These are phyloP conservation scores for Pseudogymnoascus pannorum DNA, from an alignment of 2,329 filamentous ascomycete genomes.

Conservation along the genomic window DNA sequence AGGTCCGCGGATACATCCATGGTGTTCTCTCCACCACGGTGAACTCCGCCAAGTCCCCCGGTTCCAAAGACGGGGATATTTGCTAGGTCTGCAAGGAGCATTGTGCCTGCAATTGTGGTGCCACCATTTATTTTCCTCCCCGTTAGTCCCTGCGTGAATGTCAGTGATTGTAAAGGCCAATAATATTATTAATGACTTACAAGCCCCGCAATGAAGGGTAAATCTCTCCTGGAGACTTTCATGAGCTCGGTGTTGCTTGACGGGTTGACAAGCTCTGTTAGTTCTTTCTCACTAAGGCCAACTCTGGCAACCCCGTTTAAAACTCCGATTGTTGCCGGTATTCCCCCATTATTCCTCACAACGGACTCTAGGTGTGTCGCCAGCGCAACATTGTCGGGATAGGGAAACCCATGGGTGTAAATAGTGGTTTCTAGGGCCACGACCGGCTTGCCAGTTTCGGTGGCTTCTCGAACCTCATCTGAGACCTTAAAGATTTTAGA, in stretches of 20 bases:
- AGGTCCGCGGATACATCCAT: conserved; percentile 95
- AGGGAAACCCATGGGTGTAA: conserved; percentile 86
- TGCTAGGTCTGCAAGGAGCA: conserved; percentile 77
- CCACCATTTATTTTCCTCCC: conserved; percentile 73
- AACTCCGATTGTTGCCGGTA: conserved; percentile 88
- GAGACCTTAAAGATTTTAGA: conserved; percentile 15
- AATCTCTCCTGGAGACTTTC: conserved; percentile 82
- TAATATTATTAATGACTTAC: conserved; percentile 38
- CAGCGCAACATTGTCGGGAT: conserved; percentile 65
- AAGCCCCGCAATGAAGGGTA: conserved; percentile 73
- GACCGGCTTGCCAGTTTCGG: conserved; percentile 68
- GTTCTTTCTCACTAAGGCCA: conserved; percentile 65
- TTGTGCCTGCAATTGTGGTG: conserved; percentile 89
- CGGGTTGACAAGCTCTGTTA: conserved; percentile 59
- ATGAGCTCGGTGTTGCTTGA: conserved; percentile 60
- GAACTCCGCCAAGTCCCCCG: conserved; percentile 88
- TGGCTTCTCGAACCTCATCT: conserved; percentile 66
- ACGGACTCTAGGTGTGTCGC: conserved; percentile 71
- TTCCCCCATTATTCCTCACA: conserved; percentile 70
- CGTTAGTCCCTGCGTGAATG: conserved; percentile 45
- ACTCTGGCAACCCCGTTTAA: conserved; percentile 76
- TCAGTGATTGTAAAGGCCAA: conserved; percentile 6
- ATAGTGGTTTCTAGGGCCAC: conserved; percentile 94
- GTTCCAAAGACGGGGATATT: conserved; percentile 93
- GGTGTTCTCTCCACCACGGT: conserved; percentile 75